These are phyloP conservation scores for Metschnikowia koreensis DNA, from an alignment of 805 yeast genomes.

Conservation along the genomic window DNA sequence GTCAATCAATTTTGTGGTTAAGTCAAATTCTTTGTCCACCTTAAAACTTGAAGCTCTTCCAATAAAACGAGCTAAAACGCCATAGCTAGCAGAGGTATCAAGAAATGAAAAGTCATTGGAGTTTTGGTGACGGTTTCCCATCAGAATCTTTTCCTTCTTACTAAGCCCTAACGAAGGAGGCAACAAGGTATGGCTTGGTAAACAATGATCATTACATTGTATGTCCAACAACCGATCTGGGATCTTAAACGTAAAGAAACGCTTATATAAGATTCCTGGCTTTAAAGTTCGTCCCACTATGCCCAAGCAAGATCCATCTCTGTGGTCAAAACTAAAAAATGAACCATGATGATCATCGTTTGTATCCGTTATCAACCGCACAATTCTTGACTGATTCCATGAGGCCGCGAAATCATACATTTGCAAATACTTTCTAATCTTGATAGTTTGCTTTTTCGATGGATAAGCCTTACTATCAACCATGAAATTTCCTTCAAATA, in stretches of 20 bases:
- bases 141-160: slow-evolving; percentile 14
- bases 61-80: slow-evolving; percentile 40
- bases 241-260: slow-evolving; percentile 43
- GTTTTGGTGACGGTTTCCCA: not conserved
- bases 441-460: slow-evolving; percentile 20
- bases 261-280: slow-evolving; percentile 31
- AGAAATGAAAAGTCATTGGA: slow-evolving; percentile 31
- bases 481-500: slow-evolving; percentile 51
- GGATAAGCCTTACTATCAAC: slow-evolving; percentile 15
- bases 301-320: slow-evolving; percentile 25
- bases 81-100: slow-evolving; percentile 35
- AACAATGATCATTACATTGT: slow-evolving; percentile 33
- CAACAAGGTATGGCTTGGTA: slow-evolving; percentile 30
- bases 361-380: slow-evolving; percentile 29
- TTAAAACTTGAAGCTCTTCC: slow-evolving; percentile 40
- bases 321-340: slow-evolving; percentile 22
- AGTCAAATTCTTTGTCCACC: slow-evolving; percentile 25
- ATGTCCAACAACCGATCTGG: slow-evolving; percentile 38
- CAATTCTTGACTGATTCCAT: slow-evolving; percentile 41
- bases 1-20: slow-evolving; percentile 34
- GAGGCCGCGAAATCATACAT: slow-evolving; percentile 50
- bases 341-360: slow-evolving; percentile 16
- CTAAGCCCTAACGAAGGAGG: slow-evolving; percentile 38
- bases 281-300: slow-evolving; percentile 18
- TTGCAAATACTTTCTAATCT: slow-evolving; percentile 31